phyloP scores from a whole-genome alignment of 2,329 filamentous ascomycete species.

The Sclerotinia trifoliorum region DNA sequence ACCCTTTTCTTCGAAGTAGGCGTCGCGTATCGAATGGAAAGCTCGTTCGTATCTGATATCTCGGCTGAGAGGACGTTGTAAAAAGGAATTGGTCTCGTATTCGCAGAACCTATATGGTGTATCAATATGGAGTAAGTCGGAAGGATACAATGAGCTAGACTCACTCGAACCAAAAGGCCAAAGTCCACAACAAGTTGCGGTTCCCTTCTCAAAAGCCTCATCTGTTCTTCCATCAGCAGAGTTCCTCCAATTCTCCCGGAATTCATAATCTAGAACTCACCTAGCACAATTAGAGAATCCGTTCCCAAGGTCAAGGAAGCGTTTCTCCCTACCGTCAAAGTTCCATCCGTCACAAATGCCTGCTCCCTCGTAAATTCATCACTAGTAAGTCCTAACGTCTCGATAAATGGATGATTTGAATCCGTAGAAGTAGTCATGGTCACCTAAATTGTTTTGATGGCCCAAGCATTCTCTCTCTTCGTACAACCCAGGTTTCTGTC shows the following conservation, averaged over 20 bases:
- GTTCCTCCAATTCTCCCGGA: background rate
- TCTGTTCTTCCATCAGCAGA: slow-evolving; percentile 42
- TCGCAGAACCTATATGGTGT: slow-evolving; percentile 32
- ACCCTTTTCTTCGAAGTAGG: slow-evolving; percentile 59
- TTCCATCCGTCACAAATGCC: slow-evolving; percentile 44
- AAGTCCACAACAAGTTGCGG: slow-evolving; percentile 56
- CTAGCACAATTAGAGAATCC: slow-evolving; percentile 59
- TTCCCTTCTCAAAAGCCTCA: slow-evolving; percentile 51
- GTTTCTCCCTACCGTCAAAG: slow-evolving; percentile 55
- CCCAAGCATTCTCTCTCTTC: slow-evolving; percentile 15
- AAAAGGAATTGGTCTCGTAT: slow-evolving; percentile 61
- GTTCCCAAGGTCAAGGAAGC: slow-evolving; percentile 59
- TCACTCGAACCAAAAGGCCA: slow-evolving; percentile 47
- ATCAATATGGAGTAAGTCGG: slow-evolving; percentile 18
- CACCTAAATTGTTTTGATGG: slow-evolving; percentile 2
- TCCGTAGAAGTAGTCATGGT: slow-evolving; percentile 21
- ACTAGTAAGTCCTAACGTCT: slow-evolving; percentile 35
- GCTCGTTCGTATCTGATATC: slow-evolving; percentile 50
- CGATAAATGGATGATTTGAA: slow-evolving; percentile 41
- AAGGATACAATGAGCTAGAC: slow-evolving; percentile 22
- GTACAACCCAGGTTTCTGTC: background rate
- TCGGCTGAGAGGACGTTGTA: slow-evolving; percentile 86
- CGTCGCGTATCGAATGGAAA: slow-evolving; percentile 73
- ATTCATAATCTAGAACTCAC: slow-evolving; percentile 41
- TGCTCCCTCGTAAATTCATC: slow-evolving; percentile 40